Base-by-base conservation (phyloP, 2,329 filamentous ascomycete species). In the Ascocoryne sarcoides region DNA sequence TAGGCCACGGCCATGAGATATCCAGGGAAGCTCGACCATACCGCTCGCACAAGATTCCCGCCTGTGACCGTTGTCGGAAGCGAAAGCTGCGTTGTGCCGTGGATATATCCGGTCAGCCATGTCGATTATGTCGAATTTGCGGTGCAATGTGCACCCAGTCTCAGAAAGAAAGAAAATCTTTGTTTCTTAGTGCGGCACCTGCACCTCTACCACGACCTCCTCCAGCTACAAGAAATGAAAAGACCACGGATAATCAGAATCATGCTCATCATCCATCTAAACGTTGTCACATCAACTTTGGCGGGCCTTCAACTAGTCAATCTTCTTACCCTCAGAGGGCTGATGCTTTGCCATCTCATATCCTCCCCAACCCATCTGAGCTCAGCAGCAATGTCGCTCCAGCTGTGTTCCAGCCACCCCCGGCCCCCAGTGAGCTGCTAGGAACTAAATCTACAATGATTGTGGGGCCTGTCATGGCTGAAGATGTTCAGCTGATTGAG, bases 81-180 rank as follows among this genome's bases (percentile, higher is more conserved):
- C 68, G 76, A 44, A 79, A 79, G 55, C 76, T 74, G 2, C 66
- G 76, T 48, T 80, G 76, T 54, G 76, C 74, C 14, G 68, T 75
- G 19, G 73, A 76, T 50, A 60, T 70, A 10, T 65, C 67, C 4
- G 65, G 69, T 2, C 61, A 69, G 37, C 65, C 65, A 5, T 80
- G 76, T 50, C 58, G 76, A 7, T 66, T 78, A 53, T 80, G 76
- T 55, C 68, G 68, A 7, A 28, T 31, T 14, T 30, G 37, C 16
- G 39, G 32, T 12, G 39, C 19, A 9, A 15, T 4, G 1, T 40
- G 38, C 16, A 35, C 17, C 10, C 20, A 39, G 18, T 20, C 31
- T 33, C 43, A 30, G 19, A 10, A 23, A 26, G 28, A 43, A 21
- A 14, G 36, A 31, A 43, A 18, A 28, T 7, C 12, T 12, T 26